Base-by-base conservation (phyloP, 106 monocot genomes). In the Phalaenopsis equestris region DNA sequence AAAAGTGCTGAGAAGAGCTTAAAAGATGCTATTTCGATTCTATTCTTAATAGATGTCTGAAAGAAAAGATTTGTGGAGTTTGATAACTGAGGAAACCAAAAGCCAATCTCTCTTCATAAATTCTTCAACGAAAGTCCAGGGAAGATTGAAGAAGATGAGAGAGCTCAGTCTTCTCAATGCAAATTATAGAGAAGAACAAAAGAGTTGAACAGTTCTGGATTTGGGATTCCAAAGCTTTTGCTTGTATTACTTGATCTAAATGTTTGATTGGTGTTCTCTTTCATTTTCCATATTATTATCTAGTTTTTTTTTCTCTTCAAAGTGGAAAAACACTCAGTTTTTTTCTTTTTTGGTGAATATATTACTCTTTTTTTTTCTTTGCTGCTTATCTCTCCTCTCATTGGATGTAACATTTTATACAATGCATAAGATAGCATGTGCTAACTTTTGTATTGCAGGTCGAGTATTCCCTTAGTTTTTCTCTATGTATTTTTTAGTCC, bases 161-260 rank as follows among this genome's bases (percentile, higher is more conserved):
- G 72, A 12, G 72, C 9, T 8, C 12, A 18, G 72, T 1, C 1
- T 39, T 37, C 72, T n/a, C 21, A 14, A 11, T 37, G 72, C 38
- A 72, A 72, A 38, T 12, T 38, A 5, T 39, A 21, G 37, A 39
- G 4, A 38, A 30, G 38, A 72, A 10, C 21, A 8, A 39, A 72
- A 9, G 72, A 38, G 12, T 72, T 72, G 3, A 14, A 39, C 23
- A 24, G 21, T 39, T 72, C 38, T 72, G 72, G 8, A 12, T 72
- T 38, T 37, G 36, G 37, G 38, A 72, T 12, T 14, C 72, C 42
- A 42, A 2, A 12, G 74, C 42, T 43, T n/a, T 43, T 16, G 42
- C 73, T 43, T 8, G 42, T n/a, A 38, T 74, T 74, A n/a, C 74
- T 74, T 43, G 74, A 74, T 74, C 74, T 74, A 14, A 74, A 74